Evolutionary conservation across 2,329 filamentous ascomycete genomes (phyloP).

Genomic region (Laburnicola sp.): DNA sequence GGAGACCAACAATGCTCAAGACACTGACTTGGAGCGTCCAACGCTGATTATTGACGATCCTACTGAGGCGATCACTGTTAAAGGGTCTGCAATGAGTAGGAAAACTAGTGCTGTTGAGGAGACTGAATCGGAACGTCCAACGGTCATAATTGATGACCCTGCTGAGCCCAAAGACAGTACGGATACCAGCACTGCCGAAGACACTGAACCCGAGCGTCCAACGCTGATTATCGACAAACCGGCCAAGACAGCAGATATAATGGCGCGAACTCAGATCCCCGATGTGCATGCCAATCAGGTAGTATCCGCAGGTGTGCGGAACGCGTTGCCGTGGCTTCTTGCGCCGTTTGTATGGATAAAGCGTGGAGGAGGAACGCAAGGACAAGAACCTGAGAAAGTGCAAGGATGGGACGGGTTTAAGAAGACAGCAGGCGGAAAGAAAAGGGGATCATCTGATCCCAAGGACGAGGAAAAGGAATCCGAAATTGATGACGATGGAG

Average conservation of each 20-base stretch:
- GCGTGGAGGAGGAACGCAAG: background rate
- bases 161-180: background rate
- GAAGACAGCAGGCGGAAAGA: no score
- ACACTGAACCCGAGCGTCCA: background rate
- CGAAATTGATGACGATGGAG: no score
- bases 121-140: no score
- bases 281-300: no score
- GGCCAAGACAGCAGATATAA: background rate
- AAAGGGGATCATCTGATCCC: no score
- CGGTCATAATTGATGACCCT: no score
- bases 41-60: background rate
- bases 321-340: background rate
- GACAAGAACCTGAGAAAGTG: background rate
- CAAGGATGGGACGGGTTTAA: background rate
- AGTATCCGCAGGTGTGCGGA: background rate
- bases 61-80: background rate
- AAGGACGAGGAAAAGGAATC: no score
- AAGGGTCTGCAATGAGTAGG: no score
- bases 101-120: no score
- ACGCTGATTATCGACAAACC: background rate
- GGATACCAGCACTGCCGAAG: no score
- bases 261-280: no score
- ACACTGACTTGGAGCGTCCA: background rate
- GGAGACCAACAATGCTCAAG: no score
- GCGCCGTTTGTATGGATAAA: constrained; percentile 1